These are phyloP conservation scores for Penicillium simplicissimum DNA, from an alignment of 495 filamentous ascomycete species.

Conservation along the genomic window DNA sequence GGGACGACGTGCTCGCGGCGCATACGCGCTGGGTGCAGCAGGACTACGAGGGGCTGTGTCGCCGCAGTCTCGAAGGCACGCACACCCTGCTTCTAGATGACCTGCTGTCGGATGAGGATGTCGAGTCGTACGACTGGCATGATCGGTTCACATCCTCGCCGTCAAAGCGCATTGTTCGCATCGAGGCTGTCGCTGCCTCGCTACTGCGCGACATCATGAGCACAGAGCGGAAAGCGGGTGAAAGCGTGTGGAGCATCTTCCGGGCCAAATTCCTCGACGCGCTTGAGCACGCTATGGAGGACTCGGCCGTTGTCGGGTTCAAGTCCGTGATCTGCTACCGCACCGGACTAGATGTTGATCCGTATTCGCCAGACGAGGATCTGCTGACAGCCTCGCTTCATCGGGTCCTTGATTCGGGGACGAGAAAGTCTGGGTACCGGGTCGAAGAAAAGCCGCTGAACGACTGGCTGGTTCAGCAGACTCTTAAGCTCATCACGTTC, in stretches of 20 bases:
- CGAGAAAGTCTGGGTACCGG: slow-evolving; percentile 41
- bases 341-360: slow-evolving; percentile 61
- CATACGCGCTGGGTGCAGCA: slow-evolving; percentile 56
- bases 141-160: slow-evolving; percentile 59
- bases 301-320: slow-evolving; percentile 76
- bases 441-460: slow-evolving; percentile 65
- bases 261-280: slow-evolving; percentile 44
- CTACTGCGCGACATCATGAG: slow-evolving; percentile 53
- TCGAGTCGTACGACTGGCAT: slow-evolving; percentile 69
- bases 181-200: slow-evolving; percentile 73
- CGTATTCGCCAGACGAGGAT: slow-evolving; percentile 30
- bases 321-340: slow-evolving; percentile 86
- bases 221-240: slow-evolving; percentile 22
- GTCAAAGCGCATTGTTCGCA: slow-evolving; percentile 78
- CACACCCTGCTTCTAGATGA: slow-evolving; percentile 80
- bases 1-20: slow-evolving; percentile 62
- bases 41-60: slow-evolving; percentile 59
- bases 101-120: slow-evolving; percentile 60
- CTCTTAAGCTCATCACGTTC: slow-evolving; percentile 36
- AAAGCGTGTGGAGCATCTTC: slow-evolving; percentile 41
- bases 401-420: slow-evolving; percentile 28
- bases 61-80: slow-evolving; percentile 69
- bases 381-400: slow-evolving; percentile 35
- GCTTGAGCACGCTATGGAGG: slow-evolving; percentile 55
- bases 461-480: slow-evolving; percentile 61